A percentile compares a stretch with the other conserved stretches of the same genome.
Conservation (phyloP, 768 basidiomycete genomes). For the Mycena galopus region DNA sequence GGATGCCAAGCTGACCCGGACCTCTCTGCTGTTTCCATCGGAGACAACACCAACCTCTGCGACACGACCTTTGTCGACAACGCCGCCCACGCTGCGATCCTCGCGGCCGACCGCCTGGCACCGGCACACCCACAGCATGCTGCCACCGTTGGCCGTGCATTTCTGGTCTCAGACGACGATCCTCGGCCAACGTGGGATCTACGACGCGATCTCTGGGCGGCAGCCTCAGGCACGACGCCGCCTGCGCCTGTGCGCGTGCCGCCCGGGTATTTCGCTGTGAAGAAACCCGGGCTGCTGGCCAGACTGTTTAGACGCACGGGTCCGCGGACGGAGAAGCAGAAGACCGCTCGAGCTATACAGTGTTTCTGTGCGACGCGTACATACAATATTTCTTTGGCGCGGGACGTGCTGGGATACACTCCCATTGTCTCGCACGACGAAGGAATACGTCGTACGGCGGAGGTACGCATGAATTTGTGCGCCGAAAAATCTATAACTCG, state of each 20-base stretch:
- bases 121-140: slow-evolving; percentile 50
- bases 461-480: slow-evolving; percentile 2
- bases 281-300: not conserved
- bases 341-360: no score
- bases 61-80: slow-evolving; percentile 71
- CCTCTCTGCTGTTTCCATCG: slow-evolving; percentile 41
- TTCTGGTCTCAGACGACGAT: slow-evolving; percentile 69
- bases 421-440: slow-evolving; percentile 62
- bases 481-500: not conserved
- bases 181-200: slow-evolving; percentile 68
- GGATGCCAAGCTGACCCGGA: not conserved
- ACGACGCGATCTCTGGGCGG: slow-evolving; percentile 53
- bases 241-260: slow-evolving; percentile 1
- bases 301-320: not conserved
- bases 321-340: slow-evolving; percentile 32
- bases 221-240: slow-evolving; percentile 6
- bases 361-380: slow-evolving; percentile 51
- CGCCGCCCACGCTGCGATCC: slow-evolving; percentile 65
- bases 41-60: slow-evolving; percentile 60
- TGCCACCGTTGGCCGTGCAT: slow-evolving; percentile 64
- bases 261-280: not conserved
- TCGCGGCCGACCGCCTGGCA: slow-evolving; percentile 61
- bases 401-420: slow-evolving; percentile 64
- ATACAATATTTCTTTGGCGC: slow-evolving; percentile 63
- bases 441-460: slow-evolving; percentile 55